Evolutionary conservation across 1,139 yeast species (phyloP), one percentile per base, ranked within the genome.

Genomic region (Suzukiozyma palmioleophila): DNA sequence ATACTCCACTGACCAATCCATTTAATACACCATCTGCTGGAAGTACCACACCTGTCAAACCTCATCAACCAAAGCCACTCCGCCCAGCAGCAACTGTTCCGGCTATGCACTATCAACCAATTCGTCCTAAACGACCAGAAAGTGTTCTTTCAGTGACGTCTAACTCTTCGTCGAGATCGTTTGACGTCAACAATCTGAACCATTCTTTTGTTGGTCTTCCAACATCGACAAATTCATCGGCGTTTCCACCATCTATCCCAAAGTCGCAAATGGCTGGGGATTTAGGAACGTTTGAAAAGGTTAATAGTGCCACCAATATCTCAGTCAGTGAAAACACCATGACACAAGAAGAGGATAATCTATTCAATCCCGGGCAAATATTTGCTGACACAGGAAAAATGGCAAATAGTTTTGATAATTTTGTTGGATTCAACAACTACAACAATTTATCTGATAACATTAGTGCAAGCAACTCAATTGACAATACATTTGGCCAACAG

Each of bases 101-200:
- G 14, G 18, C 21, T 7, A 42, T 50, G 3, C 59, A 55, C 33
- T 53, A 57, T 42, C 62, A 55, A 35, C 58, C 57, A 21, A 52
- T 51, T 39, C 57, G 68, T 35, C 68, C 69, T 1, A 62, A 61
- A 42, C 53, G 75, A 33, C 75, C 75, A 0, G 73, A 69, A 45
- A 65, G 73, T 44, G 74, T 66, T 9, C 47, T 69, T 44, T 69
- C 75, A 1, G 51, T 67, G 12, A 56, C 71, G 8, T 66, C 73
- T 0, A 68, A 64, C 42, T 65, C 71, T 8, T 67, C 74, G n/a
- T 52, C 60, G 26, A 34, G 52, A 26, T 49, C 52, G 21, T 46
- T 45, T 41, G 52, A 49, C 33, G 43, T 45, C 26, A 29, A 38
- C 25, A 44, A 39, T 18, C 39, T 36, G 24, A 41, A 43, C 18